These are phyloP conservation scores for Cryptosporidium tyzzeri DNA, from an alignment of 169 alveolate species.

Conservation along the genomic window DNA sequence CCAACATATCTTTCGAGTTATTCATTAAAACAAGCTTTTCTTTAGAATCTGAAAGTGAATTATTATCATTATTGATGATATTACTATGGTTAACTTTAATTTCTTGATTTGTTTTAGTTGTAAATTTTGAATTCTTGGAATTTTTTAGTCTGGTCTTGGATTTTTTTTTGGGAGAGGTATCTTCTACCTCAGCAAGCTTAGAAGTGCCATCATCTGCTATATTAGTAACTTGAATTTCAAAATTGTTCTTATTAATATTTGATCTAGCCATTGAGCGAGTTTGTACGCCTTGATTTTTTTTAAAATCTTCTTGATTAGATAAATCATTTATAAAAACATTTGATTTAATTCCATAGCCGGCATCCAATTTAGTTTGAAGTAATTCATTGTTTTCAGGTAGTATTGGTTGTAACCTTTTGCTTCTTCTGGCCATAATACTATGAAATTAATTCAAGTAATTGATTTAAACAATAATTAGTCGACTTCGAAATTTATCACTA, in stretches of 20 bases:
- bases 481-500: neutral
- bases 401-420: neutral
- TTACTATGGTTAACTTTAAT: neutral
- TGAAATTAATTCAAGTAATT: neutral
- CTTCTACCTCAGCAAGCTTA: neutral
- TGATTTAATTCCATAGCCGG: constrained; percentile 36
- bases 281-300: constrained; percentile 12
- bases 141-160: constrained; percentile 18
- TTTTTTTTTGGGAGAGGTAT: constrained; percentile 35
- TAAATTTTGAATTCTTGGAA: neutral
- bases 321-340: neutral
- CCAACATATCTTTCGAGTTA: neutral
- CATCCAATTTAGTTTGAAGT: constrained; percentile 25
- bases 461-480: neutral
- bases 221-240: neutral
- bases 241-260: neutral
- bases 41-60: neutral
- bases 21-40: neutral
- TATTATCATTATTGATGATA: neutral
- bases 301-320: neutral
- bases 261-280: constrained; percentile 38
- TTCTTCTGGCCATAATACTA: constrained; percentile 29
- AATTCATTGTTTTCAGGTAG: neutral
- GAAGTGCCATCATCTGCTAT: neutral
- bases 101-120: neutral